Evolutionary conservation across 78 protist species (phyloP), one percentile per base, ranked within the genome.

Genomic region (Bigelowiella natans): DNA sequence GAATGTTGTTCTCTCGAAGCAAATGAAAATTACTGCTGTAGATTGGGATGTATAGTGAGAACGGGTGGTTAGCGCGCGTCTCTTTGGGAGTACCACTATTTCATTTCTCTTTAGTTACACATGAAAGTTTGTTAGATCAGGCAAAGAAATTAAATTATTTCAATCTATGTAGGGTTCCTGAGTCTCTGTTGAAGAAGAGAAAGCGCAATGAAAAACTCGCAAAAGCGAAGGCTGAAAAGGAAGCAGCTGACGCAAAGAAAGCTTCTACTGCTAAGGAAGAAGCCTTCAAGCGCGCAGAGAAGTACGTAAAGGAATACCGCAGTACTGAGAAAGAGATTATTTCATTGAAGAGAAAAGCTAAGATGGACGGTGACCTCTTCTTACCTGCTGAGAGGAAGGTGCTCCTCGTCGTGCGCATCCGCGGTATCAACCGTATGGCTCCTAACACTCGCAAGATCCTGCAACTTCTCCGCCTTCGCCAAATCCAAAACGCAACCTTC

Each of bases 401-500:
- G 31, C 97, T 96, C 92, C 93, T 99, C 34, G 99, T 98, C 3
- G 90, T 98, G 94, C 97, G 99, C 88, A 96, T 98, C 93, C 95
- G 99, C 37, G 99, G 99, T 97, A 96, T 98, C 95, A 96, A 94
- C 95, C 96, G 95, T 18, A 94, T 99, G 36, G 89, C 87, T 89
- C 99, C 99, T 86, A 95, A 95, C 94, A 91, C 96, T 86, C 38
- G 95, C 37, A 98, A 98, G 97, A 93, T 98, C 92, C 95, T 99
- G 37, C 97, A 96, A 91, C 96, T 99, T 82, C 92, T 99, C 90
- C 98, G 99, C 89, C 96, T 99, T n/a, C 94, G 96, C 85, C 99
- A 97, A 95, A 95, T 98, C 96, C 40, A 97, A 98, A 99, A 97
- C 96, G 99, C 96, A 39, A 98, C 96, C 88, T 98, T 99, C 93